Percentiles rank a stretch among this genome's conserved stretches.
Conservation (phyloP, 306 rosid genomes). For the barrel medic (Medicago truncatula) region DNA sequence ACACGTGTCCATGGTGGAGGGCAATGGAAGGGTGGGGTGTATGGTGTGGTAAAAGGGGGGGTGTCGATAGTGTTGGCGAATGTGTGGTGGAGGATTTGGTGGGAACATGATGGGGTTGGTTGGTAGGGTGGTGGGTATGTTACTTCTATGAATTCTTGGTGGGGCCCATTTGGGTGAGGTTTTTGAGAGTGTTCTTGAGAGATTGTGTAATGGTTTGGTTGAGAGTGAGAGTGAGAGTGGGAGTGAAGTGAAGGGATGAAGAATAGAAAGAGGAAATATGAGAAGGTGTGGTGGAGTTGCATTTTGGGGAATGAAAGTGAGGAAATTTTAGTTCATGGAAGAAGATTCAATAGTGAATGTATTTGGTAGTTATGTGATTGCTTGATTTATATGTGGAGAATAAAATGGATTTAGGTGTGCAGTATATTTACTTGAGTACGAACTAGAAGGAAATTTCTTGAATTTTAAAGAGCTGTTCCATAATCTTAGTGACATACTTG, state of each 20-base stretch:
- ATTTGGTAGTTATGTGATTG: background rate
- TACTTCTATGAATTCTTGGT: constrained; percentile 63
- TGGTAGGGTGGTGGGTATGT: constrained; percentile 54
- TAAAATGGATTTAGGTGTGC: background rate
- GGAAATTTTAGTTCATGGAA: background rate
- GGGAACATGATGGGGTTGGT: constrained; percentile 61
- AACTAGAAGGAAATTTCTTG: too few species aligned
- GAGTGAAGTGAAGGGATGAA: constrained; percentile 39
- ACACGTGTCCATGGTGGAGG: constrained; percentile 68
- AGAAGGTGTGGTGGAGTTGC: constrained; percentile 24
- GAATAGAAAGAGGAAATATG: constrained; percentile 14
- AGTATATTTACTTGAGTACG: too few species aligned
- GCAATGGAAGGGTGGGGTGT: constrained; percentile 64
- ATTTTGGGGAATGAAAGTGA: constrained; percentile 6
- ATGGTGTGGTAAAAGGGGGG: constrained; percentile 67
- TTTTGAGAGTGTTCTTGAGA: background rate
- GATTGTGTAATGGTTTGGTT: constrained; percentile 51
- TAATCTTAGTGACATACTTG: too few species aligned
- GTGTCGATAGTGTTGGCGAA: constrained; percentile 70
- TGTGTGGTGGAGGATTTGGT: constrained; percentile 60
- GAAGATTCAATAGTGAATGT: background rate
- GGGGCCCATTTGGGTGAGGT: background rate
- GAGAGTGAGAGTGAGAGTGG: constrained; percentile 50
- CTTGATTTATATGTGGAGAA: background rate
- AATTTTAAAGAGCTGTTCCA: too few species aligned